A percentile compares a stretch with the other conserved stretches of the same genome.
These are phyloP conservation scores for Medicago ruthenica DNA, from an alignment of 306 rosid species.

Conservation along the genomic window DNA sequence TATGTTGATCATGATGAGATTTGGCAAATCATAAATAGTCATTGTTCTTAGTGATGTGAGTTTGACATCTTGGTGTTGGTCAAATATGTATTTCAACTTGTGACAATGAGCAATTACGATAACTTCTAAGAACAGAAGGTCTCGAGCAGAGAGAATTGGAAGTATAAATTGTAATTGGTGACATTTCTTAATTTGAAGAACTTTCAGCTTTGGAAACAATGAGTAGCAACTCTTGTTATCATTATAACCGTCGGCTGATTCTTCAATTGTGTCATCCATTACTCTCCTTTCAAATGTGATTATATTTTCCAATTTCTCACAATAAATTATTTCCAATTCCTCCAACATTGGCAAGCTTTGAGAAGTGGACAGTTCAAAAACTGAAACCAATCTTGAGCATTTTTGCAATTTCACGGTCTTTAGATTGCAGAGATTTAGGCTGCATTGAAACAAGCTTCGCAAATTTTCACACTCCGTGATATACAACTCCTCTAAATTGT, in stretches of 20 bases:
- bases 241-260: no score
- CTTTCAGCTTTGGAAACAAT: background rate
- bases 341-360: background rate
- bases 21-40: accelerated
- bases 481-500: background rate
- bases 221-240: background rate
- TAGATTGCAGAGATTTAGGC: background rate
- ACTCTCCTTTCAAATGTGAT: background rate
- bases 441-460: background rate
- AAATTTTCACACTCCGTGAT: accelerated
- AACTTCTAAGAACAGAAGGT: background rate
- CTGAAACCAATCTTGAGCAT: background rate
- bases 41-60: background rate
- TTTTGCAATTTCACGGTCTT: no score
- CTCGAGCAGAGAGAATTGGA: background rate
- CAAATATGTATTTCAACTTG: conserved; percentile 22
- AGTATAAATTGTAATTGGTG: background rate
- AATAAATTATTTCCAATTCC: accelerated
- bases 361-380: background rate
- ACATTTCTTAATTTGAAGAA: no score
- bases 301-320: background rate
- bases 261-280: no score
- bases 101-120: accelerated
- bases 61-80: background rate
- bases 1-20: background rate